Percentiles rank a stretch among this genome's conserved stretches.
These are phyloP conservation scores for Aristolochia contorta DNA, from an alignment of 164 flowering plant genomes.

Conservation along the genomic window DNA sequence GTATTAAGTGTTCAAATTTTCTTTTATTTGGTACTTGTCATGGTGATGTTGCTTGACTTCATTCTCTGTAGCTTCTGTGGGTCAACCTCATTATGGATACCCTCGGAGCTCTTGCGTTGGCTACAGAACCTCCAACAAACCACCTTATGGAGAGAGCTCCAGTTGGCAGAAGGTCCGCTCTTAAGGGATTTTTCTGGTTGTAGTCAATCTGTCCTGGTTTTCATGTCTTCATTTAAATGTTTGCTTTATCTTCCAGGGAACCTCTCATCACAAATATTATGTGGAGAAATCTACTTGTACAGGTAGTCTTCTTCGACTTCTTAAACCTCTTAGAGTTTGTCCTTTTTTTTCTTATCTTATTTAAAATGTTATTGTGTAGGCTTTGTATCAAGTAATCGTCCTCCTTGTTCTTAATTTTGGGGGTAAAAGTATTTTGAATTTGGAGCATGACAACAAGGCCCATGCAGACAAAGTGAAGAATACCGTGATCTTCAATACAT, in stretches of 20 bases:
- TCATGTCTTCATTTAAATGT: too few species aligned
- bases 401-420: conserved; percentile 65
- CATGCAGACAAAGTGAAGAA: conserved; percentile 60
- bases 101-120: conserved; percentile 94
- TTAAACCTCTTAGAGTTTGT: background rate
- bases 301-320: conserved; percentile 29
- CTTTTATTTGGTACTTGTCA: background rate
- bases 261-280: conserved; percentile 90
- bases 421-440: conserved; percentile 36
- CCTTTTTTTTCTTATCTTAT: background rate
- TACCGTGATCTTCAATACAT: conserved; percentile 83
- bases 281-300: conserved; percentile 92
- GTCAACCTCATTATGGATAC: conserved; percentile 98
- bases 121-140: conserved; percentile 96
- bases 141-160: conserved; percentile 84
- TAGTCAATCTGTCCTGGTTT: too few species aligned
- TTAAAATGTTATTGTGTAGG: conserved; percentile 33
- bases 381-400: conserved; percentile 81
- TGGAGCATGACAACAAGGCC: conserved; percentile 21
- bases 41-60: background rate
- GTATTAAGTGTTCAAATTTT: background rate
- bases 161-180: conserved; percentile 68
- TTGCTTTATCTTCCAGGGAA: conserved; percentile 39
- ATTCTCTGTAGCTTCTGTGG: conserved; percentile 74
- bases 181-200: conserved; percentile 2